Percentiles rank a stretch among this genome's conserved stretches.
Evolutionary conservation across 2,329 filamentous ascomycete species (phyloP).

Genomic region (Dactylellina parvicollis): DNA sequence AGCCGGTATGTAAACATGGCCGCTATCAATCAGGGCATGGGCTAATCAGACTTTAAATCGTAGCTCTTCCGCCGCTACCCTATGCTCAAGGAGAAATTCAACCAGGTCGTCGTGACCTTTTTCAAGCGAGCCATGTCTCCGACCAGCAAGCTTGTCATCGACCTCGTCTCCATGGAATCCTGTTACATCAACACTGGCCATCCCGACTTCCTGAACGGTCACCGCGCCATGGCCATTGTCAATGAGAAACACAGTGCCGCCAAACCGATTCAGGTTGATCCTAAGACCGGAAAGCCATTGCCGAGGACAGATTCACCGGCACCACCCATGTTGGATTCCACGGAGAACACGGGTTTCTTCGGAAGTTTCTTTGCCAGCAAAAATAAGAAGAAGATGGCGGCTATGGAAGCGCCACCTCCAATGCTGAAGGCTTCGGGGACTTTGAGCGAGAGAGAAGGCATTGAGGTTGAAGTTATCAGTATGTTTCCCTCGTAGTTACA

Average conservation of each 20-base stretch:
- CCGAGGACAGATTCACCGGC: conserved; percentile 78
- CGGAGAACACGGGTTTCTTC: conserved; percentile 83
- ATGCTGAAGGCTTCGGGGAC: conserved; percentile 94
- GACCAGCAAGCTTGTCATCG: conserved; percentile 93
- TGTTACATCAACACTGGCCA: conserved; percentile 99
- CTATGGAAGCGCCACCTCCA: conserved; percentile 94
- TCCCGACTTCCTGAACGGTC: conserved; percentile 95
- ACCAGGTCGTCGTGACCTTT: conserved; percentile 88
- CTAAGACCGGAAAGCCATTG: conserved; percentile 96
- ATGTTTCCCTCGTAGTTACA: conserved; percentile 62
- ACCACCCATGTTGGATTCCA: conserved; percentile 68
- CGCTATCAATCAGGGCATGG: not conserved
- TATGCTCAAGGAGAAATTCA: conserved; percentile 95
- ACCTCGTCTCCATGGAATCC: conserved; percentile 93
- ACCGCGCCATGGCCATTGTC: conserved; percentile 97
- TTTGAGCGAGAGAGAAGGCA: conserved; percentile 89
- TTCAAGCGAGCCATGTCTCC: conserved; percentile 99
- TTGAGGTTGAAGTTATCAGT: conserved; percentile 99
- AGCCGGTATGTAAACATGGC: conserved; percentile 63
- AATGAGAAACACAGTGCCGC: conserved; percentile 85
- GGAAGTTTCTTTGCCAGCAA: conserved; percentile 98
- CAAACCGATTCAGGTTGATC: conserved; percentile 94
- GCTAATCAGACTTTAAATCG: not conserved
- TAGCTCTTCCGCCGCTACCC: conserved; percentile 90
- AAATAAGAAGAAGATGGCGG: conserved; percentile 99